These are phyloP conservation scores for Xylaria hypoxylon DNA, from an alignment of 2,329 filamentous ascomycete genomes.

Conservation along the genomic window DNA sequence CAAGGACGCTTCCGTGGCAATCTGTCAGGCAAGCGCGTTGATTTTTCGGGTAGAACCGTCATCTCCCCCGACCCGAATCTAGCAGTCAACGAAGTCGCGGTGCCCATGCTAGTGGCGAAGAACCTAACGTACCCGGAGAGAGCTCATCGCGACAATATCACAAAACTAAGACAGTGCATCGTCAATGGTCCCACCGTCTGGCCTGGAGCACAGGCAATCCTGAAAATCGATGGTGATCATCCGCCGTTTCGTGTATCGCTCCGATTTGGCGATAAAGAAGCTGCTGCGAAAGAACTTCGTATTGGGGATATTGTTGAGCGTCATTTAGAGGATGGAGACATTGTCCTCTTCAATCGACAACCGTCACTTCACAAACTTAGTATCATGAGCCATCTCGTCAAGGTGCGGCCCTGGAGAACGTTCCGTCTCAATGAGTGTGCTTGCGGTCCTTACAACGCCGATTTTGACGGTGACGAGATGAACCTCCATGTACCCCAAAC, in stretches of 20 bases:
- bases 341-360: slow-evolving; percentile 97
- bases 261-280: slow-evolving; percentile 77
- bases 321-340: slow-evolving; percentile 93
- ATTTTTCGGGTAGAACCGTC: slow-evolving; percentile 97
- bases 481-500: slow-evolving; percentile 98
- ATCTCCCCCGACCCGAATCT: slow-evolving; percentile 98
- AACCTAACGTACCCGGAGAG: slow-evolving; percentile 96
- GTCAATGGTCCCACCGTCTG: slow-evolving; percentile 80
- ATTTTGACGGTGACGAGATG: slow-evolving; percentile 99
- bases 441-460: slow-evolving; percentile 97
- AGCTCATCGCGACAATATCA: slow-evolving; percentile 85
- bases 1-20: slow-evolving; percentile 98
- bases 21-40: slow-evolving; percentile 95
- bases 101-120: slow-evolving; percentile 91
- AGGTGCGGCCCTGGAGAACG: slow-evolving; percentile 93
- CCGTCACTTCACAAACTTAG: slow-evolving; percentile 98
- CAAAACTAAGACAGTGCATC: slow-evolving; percentile 81
- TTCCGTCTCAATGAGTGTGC: slow-evolving; percentile 98
- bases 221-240: slow-evolving; percentile 71
- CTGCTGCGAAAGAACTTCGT: slow-evolving; percentile 78
- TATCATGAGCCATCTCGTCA: slow-evolving; percentile 96
- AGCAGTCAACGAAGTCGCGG: slow-evolving; percentile 91
- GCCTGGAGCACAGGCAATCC: slow-evolving; percentile 87
- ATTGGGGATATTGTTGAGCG: slow-evolving; percentile 92
- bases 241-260: slow-evolving; percentile 75